These are phyloP conservation scores for Blastobotrys terrestris DNA, from an alignment of 805 yeast species.

Conservation along the genomic window DNA sequence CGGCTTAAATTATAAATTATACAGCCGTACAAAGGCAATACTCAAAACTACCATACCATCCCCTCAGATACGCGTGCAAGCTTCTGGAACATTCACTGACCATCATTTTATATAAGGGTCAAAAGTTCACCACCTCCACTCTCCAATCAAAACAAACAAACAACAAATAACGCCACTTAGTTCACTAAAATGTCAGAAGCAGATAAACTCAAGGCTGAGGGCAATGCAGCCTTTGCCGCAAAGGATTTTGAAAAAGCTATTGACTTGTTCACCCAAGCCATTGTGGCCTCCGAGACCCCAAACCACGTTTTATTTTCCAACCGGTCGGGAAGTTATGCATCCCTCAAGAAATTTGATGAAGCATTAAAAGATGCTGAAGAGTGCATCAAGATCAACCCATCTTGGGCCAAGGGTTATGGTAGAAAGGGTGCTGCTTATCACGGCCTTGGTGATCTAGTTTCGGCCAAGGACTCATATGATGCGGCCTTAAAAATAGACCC, in stretches of 20 bases:
- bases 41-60: neutral
- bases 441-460: slow-evolving; percentile 78
- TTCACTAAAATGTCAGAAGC: neutral
- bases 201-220: slow-evolving; percentile 65
- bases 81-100: slow-evolving; percentile 4
- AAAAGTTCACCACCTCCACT: neutral
- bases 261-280: slow-evolving; percentile 78
- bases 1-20: neutral
- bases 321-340: slow-evolving; percentile 87
- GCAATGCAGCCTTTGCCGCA: slow-evolving; percentile 86
- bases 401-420: slow-evolving; percentile 94
- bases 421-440: slow-evolving; percentile 89
- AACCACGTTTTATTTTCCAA: slow-evolving; percentile 92
- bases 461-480: slow-evolving; percentile 63
- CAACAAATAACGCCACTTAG: slow-evolving; percentile 3
- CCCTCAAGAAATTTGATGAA: slow-evolving; percentile 60
- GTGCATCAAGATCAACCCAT: slow-evolving; percentile 70
- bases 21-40: neutral
- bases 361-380: slow-evolving; percentile 84
- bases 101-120: neutral
- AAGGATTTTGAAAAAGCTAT: slow-evolving; percentile 79
- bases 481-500: slow-evolving; percentile 81
- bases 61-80: neutral
- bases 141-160: neutral
- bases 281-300: slow-evolving; percentile 71